Evolutionary conservation across 495 filamentous ascomycete species (phyloP), one percentile per base, ranked within the genome.

Genomic region (Penicillium cataractarum): DNA sequence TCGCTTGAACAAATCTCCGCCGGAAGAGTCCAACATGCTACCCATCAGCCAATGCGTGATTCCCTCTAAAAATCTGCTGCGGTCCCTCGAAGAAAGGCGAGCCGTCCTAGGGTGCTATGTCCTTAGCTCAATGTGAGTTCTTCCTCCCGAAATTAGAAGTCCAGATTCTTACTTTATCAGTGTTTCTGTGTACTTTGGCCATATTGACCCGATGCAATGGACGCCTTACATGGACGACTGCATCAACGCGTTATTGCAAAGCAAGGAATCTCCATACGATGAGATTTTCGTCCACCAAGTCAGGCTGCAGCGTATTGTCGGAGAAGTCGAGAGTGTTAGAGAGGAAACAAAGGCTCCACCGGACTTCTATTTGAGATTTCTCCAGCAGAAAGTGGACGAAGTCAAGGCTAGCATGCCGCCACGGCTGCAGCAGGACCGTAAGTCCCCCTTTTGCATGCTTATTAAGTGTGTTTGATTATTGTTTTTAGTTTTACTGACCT

Each of bases 71-170:
- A 32, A 17, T 24, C 37, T n/a, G 7, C 13, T 33, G 29, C 71
- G 71, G 19, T 77, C 76, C 0, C 64, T 77, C 9, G 81, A 82
- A 54, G 80, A 81, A 57, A 70, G 71, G 31, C 72, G 83, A 21
- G 77, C 79, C 31, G 70, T 79, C 9, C 70, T 84, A 4, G 82
- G 80, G 4, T 79, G 79, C 44, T 84, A 81, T 60, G 61, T 75
- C 13, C 12, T 81, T 17, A 78, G 63, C 31, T 71, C 35, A 35
- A 63, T 65, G 55, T 55, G 21, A 29, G 54, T 40, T 2, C 44
- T 1, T 4, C 31, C 4, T n/a, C 15, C 39, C 27, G 21, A 17
- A 22, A 46, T 6, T n/a, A 5, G 22, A 24, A 46, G 40, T 17
- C 27, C 27, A n/a, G 17, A 10, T 21, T n/a, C 29, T 58, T 17